Evolutionary conservation across 306 rosid species (phyloP).

Genomic region (Glycine soja): DNA sequence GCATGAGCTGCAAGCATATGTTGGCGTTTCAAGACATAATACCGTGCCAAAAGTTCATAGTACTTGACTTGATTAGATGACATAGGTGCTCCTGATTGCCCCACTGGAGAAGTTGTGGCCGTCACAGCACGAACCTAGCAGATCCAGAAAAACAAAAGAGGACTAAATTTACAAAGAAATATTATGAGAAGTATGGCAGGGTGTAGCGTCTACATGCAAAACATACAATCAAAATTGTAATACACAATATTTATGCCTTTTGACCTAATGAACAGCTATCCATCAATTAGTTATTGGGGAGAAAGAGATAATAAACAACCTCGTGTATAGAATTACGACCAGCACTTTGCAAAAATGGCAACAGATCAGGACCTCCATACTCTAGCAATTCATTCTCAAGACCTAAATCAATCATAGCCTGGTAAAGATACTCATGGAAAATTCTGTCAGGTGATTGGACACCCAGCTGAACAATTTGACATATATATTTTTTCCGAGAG

Average conservation of each 20-base stretch:
- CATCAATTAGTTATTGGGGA: constrained; percentile 37
- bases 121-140: constrained; percentile 79
- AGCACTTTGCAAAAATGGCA: constrained; percentile 86
- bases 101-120: constrained; percentile 65
- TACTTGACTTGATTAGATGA: constrained; percentile 74
- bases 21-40: constrained; percentile 88
- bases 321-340: constrained; percentile 79
- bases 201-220: constrained; percentile 39
- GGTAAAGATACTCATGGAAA: constrained; percentile 87
- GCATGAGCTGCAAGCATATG: constrained; percentile 96
- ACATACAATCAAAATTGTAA: constrained; percentile 19
- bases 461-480: constrained; percentile 96
- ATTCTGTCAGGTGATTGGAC: constrained; percentile 90
- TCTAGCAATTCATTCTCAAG: constrained; percentile 93
- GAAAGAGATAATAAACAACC: constrained; percentile 57
- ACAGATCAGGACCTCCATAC: constrained; percentile 96
- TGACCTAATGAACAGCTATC: constrained; percentile 33
- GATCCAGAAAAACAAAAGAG: constrained; percentile 34
- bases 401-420: constrained; percentile 93
- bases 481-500: constrained; percentile 75
- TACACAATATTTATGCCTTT: constrained; percentile 30
- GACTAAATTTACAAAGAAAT: constrained; percentile 25
- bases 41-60: constrained; percentile 91
- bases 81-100: constrained; percentile 70
- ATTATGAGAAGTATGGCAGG: not conserved